Base-by-base conservation (phyloP, 2,329 filamentous ascomycete genomes). In the Fusarium keratoplasticum region DNA sequence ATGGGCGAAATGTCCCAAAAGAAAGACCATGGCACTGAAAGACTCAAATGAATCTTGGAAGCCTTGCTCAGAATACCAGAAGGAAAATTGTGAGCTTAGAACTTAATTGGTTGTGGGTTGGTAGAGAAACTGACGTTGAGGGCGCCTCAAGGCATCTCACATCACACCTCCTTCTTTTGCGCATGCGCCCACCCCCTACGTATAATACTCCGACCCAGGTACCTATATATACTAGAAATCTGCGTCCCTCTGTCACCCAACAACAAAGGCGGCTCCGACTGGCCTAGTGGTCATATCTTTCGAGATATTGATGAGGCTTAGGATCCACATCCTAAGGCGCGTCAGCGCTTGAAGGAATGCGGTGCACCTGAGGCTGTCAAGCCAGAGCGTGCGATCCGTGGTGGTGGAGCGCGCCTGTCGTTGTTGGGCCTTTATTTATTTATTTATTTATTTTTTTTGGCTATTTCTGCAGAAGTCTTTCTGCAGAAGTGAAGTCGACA, bases 351-450 rank as follows among this genome's bases (percentile, higher is more conserved):
- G 14, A 36, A 36, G 31, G n/a, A 38, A 11, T 8, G 22, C 20
- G 52, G 54, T 13, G n/a, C 22, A 40, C 33, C 20, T 11, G 20
- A n/a, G 22, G 29, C 55, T 58, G 33, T 22, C 54, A 27, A 58
- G 55, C 10, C 35, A n/a, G 2, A 40, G 35, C 13, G n/a, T 58
- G 16, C 33, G 6, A 35, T 20, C 42, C 22, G 42, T 16, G 22
- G 42, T 25, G 31, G 33, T 36, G 20, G 29, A n/a, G 27, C 11
- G 20, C 9, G 20, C 20, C 14, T 33, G 18, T 18, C 5, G 22
- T 38, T 36, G 16, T 58, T 27, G 55, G 55, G 35, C 20, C 16
- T 16, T 25, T 36, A 13, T 58, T 27, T 58, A 40, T 58, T 36
- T 40, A 22, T 14, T 4, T 11, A n/a, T 38, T 27, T 54, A 20